Evolutionary conservation across 306 rosid genomes (phyloP), one percentile per base, ranked within the genome.

Genomic region (Acmispon strigosus): DNA sequence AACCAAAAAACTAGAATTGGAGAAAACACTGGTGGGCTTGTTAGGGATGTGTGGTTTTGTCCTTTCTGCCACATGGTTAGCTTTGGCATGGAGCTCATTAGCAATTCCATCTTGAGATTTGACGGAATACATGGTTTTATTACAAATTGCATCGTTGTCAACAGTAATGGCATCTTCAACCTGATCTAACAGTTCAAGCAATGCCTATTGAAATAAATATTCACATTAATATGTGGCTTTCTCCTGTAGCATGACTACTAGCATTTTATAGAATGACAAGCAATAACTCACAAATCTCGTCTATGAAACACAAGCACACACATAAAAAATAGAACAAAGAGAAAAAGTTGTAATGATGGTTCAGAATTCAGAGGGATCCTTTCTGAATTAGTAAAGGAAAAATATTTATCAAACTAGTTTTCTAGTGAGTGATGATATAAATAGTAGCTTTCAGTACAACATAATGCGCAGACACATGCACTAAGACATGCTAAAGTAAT

Each of bases 161-260:
- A 83, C 88, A 72, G 85, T 69, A 65, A 90, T 90, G 81, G 78
- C 96, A 82, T 94, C 97, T 82, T 94, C 90, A 22, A 94, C 97
- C 78, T 94, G 96, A 85, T 90, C 98, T 76, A 94, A 80, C 67
- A 94, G 89, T 77, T 94, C 98, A 84, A 94, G 96, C 87, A 94
- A 80, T 72, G 94, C 92, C 97, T 90, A 67, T 10, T 58, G 24
- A 74, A 62, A 41, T 70, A 71, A 78, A 73, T n/a, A 68, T 11
- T 42, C 65, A 22, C n/a, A 45, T 22, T 43, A 74, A 55, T 36
- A 10, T 34, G 63, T 37, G 34, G 63, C 57, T 34, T 62, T 50
- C 72, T 7, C 45, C 4, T 22, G 51, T 12, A 41, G 7, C 48
- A 55, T 1, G 66, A 66, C 53, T 60, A 27, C 52, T 43, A 51